phyloP scores from a whole-genome alignment of 225 moss, liverwort and hornwort genomes.

The Polytrichum commune region DNA sequence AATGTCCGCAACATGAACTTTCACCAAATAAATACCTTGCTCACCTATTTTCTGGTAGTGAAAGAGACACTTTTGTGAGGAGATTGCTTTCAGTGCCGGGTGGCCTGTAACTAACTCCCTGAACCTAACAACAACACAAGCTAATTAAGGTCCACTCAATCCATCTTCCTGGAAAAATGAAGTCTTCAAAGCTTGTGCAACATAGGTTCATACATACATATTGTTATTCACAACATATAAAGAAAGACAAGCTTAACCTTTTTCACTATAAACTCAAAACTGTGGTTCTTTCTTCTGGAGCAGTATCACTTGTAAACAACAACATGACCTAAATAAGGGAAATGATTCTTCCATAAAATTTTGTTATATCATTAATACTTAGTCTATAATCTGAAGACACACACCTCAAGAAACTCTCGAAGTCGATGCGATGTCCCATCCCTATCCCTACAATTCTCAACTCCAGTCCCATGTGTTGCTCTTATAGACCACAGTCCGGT shows the following conservation, averaged over 20 bases:
- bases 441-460: conserved; percentile 28
- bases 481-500: conserved; percentile 13
- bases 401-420: conserved; percentile 49
- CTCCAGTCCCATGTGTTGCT: conserved; percentile 30
- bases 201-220: neutral
- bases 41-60: conserved; percentile 84
- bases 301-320: neutral
- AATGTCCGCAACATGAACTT: no score
- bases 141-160: no score
- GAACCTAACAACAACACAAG: conserved; percentile 45
- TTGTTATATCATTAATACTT: neutral
- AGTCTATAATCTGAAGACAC: neutral
- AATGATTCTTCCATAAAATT: neutral
- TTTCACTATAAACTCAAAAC: conserved; percentile 1
- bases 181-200: no score
- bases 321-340: neutral
- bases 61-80: conserved; percentile 81
- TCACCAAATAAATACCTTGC: neutral
- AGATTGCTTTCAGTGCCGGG: conserved; percentile 82
- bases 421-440: conserved; percentile 18
- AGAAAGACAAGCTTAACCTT: neutral
- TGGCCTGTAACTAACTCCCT: conserved; percentile 71
- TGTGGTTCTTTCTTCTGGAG: no score
- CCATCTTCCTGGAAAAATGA: no score
- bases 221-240: conserved; percentile 4